Evolutionary conservation across 148 eudicot genomes (phyloP).

Genomic region (Rhododendron williamsianum): DNA sequence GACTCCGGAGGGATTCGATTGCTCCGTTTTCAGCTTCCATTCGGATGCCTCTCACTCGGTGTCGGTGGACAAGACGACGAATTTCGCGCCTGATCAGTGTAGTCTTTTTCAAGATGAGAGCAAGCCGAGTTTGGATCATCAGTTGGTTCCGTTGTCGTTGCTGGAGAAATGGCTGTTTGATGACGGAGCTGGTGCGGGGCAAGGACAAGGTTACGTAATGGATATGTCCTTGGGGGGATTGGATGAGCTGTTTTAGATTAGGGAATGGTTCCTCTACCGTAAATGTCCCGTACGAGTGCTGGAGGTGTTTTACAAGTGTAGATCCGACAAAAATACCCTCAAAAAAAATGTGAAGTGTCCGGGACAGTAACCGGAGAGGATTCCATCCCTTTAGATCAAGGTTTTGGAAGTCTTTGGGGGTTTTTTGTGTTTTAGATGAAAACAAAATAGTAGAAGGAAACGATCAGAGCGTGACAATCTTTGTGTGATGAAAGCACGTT

Average conservation of each 20-base stretch:
- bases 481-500: neutral
- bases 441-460: neutral
- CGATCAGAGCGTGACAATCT: neutral
- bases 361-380: no score
- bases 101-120: constrained; percentile 23
- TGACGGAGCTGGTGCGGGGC: constrained; percentile 30
- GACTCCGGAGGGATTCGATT: constrained; percentile 13
- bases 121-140: constrained; percentile 21
- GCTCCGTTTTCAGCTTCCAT: constrained; percentile 25
- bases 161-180: constrained; percentile 80
- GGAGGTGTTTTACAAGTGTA: no score
- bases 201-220: constrained; percentile 44
- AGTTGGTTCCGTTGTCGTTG: constrained; percentile 33
- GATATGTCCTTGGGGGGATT: constrained; percentile 39
- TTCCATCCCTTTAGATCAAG: neutral
- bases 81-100: neutral
- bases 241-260: constrained; percentile 39
- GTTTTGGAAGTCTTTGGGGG: neutral
- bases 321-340: no score
- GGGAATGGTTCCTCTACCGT: no score
- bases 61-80: neutral
- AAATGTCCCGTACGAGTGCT: no score
- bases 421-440: neutral
- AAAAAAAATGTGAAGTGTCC: no score
- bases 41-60: constrained; percentile 18